Evolutionary conservation across 345 rosid species (phyloP).

Genomic region (Barbarea vulgaris): DNA sequence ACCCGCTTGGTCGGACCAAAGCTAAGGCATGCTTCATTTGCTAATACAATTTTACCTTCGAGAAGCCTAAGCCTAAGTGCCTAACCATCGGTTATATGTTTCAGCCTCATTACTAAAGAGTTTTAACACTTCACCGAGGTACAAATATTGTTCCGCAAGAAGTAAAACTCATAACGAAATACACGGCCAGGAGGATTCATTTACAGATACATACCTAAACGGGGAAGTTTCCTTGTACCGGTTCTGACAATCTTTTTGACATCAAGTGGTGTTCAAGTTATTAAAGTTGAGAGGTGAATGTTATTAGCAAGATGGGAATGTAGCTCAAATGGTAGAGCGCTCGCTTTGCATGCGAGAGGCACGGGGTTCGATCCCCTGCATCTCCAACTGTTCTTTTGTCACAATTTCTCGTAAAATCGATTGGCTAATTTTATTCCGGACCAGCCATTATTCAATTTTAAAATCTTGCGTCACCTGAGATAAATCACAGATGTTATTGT

Average conservation of each 20-base stretch:
- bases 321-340: constrained; percentile 88
- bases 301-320: neutral
- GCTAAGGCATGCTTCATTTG: neutral
- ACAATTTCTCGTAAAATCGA: neutral
- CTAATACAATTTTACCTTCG: neutral
- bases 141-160: too few relatives aligned
- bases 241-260: too few relatives aligned
- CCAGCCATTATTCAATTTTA: neutral
- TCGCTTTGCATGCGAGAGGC: constrained; percentile 55
- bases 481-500: neutral
- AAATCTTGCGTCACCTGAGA: neutral
- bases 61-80: too few relatives aligned
- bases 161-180: too few relatives aligned
- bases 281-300: too few relatives aligned
- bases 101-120: too few relatives aligned
- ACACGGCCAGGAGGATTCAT: too few relatives aligned
- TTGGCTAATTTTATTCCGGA: neutral
- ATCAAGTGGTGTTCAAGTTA: too few relatives aligned
- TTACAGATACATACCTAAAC: too few relatives aligned
- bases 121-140: too few relatives aligned
- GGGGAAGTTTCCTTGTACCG: too few relatives aligned
- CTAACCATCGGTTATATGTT: neutral
- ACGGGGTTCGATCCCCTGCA: constrained; percentile 34
- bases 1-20: neutral
- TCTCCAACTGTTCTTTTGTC: neutral